Evolutionary conservation across 2,329 filamentous ascomycete species (phyloP).

Genomic region (Penicillium sp.): DNA sequence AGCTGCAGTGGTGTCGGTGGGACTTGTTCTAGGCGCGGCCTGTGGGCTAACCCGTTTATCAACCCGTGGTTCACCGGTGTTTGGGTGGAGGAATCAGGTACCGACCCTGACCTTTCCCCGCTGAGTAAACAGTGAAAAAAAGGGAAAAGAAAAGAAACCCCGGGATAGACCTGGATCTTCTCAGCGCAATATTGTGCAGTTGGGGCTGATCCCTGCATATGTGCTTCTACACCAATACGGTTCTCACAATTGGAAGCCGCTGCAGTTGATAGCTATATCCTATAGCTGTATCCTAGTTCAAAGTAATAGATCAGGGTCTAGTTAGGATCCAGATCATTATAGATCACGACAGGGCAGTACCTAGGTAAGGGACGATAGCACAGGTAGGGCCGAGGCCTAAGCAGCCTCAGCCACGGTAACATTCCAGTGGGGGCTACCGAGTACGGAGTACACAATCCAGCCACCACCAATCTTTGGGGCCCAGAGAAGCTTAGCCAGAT

Average conservation of each 20-base stretch:
- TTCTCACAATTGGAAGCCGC: background rate
- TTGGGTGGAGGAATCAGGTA: conserved; percentile 4
- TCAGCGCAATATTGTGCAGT: conserved; percentile 2
- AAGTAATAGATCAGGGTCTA: background rate
- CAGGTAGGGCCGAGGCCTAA: background rate
- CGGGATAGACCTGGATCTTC: conserved; percentile 4
- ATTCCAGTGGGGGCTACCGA: background rate
- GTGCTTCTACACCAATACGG: background rate
- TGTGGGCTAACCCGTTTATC: background rate
- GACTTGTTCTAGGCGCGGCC: background rate
- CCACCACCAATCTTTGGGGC: background rate
- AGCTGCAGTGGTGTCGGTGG: conserved; percentile 2
- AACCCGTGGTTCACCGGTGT: conserved; percentile 4
- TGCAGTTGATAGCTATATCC: background rate
- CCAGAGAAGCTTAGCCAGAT: background rate
- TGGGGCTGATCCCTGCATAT: conserved; percentile 5
- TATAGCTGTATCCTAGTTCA: background rate
- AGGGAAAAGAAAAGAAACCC: background rate
- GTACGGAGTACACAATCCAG: background rate
- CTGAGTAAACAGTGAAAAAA: background rate
- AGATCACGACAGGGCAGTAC: background rate
- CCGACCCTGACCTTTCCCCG: background rate
- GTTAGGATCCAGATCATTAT: background rate
- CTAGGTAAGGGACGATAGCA: background rate
- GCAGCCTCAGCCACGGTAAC: background rate